Evolutionary conservation across 1,139 yeast species (phyloP), one percentile per base, ranked within the genome.

Genomic region (Taphrina communis): DNA sequence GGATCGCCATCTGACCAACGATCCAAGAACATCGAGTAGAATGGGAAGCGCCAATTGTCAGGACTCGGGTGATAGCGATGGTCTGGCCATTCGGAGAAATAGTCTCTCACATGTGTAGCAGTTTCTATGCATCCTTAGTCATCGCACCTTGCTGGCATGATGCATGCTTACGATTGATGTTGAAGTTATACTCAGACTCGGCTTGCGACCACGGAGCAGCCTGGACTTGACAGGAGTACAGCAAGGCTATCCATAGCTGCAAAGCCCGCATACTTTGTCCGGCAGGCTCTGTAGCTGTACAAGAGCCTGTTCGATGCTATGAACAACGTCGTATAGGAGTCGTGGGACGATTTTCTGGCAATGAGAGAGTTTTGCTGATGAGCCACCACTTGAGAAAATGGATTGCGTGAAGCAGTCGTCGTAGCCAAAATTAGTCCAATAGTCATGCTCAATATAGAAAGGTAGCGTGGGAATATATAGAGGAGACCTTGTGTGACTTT

Each of bases 1-100:
- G 70, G 70, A 51, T 62, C 56, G 5, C 63, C 68, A 56, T 68
- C 67, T 31, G 55, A 41, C 70, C 70, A 68, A 25, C 65, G 66
- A 44, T 68, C 70, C 21, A 68, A 51, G 35, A 68, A 53, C 46
- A 68, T 63, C n/a, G 70, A 63, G 50, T 68, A 68, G 48, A 63
- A 56, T 9, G 70, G 70, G 35, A 63, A 39, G 6, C 70, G 56
- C 70, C 70, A 68, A 35, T 55, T 62, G 21, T 51, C 53, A 14
- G 70, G 70, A 44, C 69, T 63, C 39, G 70, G 70, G 57, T 62
- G 51, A 44, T 56, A 68, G 9, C 38, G 51, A 56, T 68, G 70
- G 14, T 31, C 57, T n/a, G 50, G 60, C 70, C 70, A 68, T 56
- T 68, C 68, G n/a, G 62, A 50, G n/a, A 25, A 62, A 39, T 63